phyloP scores from a whole-genome alignment of 805 yeast genomes.

The Lipomyces spencermartinsiae region DNA sequence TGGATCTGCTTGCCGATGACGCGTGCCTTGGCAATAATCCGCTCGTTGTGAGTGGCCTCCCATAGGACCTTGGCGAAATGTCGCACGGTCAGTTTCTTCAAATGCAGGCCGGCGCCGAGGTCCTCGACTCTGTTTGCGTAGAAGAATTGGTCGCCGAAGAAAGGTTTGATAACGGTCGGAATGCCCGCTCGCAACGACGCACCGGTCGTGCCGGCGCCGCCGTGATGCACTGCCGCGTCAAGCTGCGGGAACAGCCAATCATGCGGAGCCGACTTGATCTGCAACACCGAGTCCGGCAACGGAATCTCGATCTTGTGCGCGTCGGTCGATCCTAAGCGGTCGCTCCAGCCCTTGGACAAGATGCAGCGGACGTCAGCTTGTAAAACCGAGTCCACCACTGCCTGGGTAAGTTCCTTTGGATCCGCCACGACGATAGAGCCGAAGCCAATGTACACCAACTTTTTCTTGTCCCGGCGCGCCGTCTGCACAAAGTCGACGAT shows the following conservation, averaged over 20 bases:
- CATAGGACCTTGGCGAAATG: slow-evolving; percentile 70
- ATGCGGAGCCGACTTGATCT: slow-evolving; percentile 80
- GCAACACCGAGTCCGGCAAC: slow-evolving; percentile 71
- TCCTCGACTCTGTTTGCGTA: slow-evolving; percentile 89
- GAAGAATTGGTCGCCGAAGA: slow-evolving; percentile 95
- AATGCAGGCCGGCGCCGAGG: slow-evolving; percentile 78
- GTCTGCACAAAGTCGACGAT: slow-evolving; percentile 63
- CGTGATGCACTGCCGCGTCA: slow-evolving; percentile 96
- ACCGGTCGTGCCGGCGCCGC: slow-evolving; percentile 97
- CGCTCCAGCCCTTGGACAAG: slow-evolving; percentile 94
- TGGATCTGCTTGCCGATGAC: slow-evolving; percentile 66
- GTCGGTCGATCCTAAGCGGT: slow-evolving; percentile 58
- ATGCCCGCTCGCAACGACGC: slow-evolving; percentile 84
- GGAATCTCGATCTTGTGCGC: slow-evolving; percentile 50
- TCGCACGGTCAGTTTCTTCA: slow-evolving; percentile 70
- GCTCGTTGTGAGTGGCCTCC: slow-evolving; percentile 68
- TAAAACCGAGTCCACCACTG: slow-evolving; percentile 77
- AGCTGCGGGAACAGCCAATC: slow-evolving; percentile 91
- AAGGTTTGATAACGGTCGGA: slow-evolving; percentile 91
- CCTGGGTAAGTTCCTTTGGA: slow-evolving; percentile 76
- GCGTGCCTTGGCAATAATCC: slow-evolving; percentile 71
- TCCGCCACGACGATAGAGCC: slow-evolving; percentile 93
- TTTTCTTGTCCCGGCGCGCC: slow-evolving; percentile 67
- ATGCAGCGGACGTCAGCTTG: slow-evolving; percentile 86
- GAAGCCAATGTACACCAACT: slow-evolving; percentile 89